Conservation (phyloP, 805 yeast species). For the Metschnikowia reukaufii region DNA sequence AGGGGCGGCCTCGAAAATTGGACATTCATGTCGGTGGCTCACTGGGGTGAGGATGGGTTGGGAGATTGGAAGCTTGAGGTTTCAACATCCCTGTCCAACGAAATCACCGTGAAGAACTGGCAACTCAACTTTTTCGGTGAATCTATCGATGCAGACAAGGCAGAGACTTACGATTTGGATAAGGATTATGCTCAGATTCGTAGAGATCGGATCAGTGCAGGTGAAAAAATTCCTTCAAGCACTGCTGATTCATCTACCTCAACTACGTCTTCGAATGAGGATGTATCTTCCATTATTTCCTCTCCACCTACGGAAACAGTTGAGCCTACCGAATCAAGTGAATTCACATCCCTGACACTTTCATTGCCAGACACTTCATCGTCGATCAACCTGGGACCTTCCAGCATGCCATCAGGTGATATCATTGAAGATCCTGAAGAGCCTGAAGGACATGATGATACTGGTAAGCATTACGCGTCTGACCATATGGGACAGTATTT, state of each 20-base stretch:
- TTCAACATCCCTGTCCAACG: constrained; percentile 36
- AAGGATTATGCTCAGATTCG: constrained; percentile 46
- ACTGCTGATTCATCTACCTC: constrained; percentile 5
- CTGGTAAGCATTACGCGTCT: constrained; percentile 33
- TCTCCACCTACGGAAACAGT: background rate
- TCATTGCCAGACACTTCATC: background rate
- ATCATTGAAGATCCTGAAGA: constrained; percentile 10
- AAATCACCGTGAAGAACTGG: constrained; percentile 59
- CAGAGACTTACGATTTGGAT: constrained; percentile 52
- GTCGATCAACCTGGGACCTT: constrained; percentile 1
- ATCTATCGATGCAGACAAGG: constrained; percentile 60
- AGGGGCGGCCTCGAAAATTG: constrained; percentile 67
- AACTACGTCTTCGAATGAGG: background rate
- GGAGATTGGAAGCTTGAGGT: constrained; percentile 86
- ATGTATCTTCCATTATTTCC: background rate
- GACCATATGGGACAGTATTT: constrained; percentile 62
- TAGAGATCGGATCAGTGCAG: constrained; percentile 26
- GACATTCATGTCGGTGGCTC: constrained; percentile 97
- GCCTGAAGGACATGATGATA: constrained; percentile 34
- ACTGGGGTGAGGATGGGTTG: constrained; percentile 83
- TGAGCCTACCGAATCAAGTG: background rate
- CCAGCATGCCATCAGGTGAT: constrained; percentile 1
- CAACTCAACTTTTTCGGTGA: constrained; percentile 82
- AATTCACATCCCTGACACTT: background rate
- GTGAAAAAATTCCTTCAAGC: constrained; percentile 3